Percentiles rank a stretch among this genome's conserved stretches.
These are phyloP conservation scores for Porcisia hertigi DNA, from an alignment of 208 protist genomes.

Conservation along the genomic window DNA sequence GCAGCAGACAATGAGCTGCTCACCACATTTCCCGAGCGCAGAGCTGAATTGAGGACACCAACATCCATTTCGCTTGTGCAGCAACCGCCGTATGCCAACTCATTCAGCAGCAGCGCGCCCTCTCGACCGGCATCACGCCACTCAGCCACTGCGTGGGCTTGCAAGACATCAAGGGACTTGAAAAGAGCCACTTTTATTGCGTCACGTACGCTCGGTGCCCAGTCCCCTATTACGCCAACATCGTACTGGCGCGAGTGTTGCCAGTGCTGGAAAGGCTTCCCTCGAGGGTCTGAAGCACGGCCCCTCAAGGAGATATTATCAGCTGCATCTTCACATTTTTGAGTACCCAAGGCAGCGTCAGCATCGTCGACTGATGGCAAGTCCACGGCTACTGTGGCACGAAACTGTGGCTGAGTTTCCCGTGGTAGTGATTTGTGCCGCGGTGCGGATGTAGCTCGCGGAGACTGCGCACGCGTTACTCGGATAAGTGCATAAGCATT, in stretches of 20 bases:
- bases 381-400: constrained; percentile 13
- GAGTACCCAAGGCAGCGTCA: neutral
- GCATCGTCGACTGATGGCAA: constrained; percentile 6
- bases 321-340: neutral
- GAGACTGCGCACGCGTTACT: neutral
- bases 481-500: constrained; percentile 10
- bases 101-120: constrained; percentile 31
- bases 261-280: no score
- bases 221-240: constrained; percentile 36
- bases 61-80: constrained; percentile 16
- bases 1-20: neutral
- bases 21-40: neutral
- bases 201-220: constrained; percentile 26
- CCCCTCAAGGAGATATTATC: neutral
- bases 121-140: constrained; percentile 29
- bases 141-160: constrained; percentile 29
- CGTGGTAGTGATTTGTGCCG: no score
- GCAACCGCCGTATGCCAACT: constrained; percentile 5
- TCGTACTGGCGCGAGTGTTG: constrained; percentile 5
- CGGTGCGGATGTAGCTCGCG: neutral
- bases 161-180: constrained; percentile 31
- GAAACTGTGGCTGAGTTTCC: neutral
- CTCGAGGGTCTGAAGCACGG: neutral
- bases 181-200: constrained; percentile 42
- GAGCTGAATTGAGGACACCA: neutral